These are phyloP conservation scores for Phaeosphaeria sp. DNA, from an alignment of 2,329 filamentous ascomycete species.

Conservation along the genomic window DNA sequence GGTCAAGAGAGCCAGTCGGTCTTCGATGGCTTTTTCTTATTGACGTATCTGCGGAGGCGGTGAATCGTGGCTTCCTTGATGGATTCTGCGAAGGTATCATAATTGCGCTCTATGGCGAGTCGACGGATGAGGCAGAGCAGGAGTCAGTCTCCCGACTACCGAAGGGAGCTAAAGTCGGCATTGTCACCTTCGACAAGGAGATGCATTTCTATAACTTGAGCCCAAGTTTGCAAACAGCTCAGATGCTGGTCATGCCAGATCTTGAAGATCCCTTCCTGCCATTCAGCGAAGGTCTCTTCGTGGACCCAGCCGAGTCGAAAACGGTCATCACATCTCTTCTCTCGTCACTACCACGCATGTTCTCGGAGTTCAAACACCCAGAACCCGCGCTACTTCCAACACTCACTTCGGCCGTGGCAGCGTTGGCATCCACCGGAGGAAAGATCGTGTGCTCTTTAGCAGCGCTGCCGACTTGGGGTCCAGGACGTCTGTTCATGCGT, in stretches of 20 bases:
- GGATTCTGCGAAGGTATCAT: conserved; percentile 90
- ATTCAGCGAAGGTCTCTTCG: conserved; percentile 88
- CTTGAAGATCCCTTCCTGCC: conserved; percentile 96
- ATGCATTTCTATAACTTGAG: conserved; percentile 98
- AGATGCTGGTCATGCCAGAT: conserved; percentile 99
- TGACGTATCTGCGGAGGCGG: conserved; percentile 90
- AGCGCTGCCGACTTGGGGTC: conserved; percentile 89
- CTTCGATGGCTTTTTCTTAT: conserved; percentile 89
- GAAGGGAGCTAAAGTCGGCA: conserved; percentile 84
- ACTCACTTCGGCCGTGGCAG: conserved; percentile 82
- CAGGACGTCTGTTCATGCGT: conserved; percentile 81
- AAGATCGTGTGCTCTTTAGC: conserved; percentile 90
- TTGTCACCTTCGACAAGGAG: conserved; percentile 95
- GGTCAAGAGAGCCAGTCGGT: conserved; percentile 91
- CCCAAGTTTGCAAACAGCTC: conserved; percentile 79
- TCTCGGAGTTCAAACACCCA: conserved; percentile 85
- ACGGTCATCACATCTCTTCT: conserved; percentile 88
- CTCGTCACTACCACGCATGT: conserved; percentile 81
- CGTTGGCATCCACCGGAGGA: conserved; percentile 84
- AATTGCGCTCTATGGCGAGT: conserved; percentile 78
- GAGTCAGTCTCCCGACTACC: conserved; percentile 68
- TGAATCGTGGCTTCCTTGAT: conserved; percentile 88
- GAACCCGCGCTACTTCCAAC: conserved; percentile 88
- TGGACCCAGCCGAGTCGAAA: conserved; percentile 91
- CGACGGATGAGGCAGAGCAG: conserved; percentile 55